phyloP scores from a whole-genome alignment of 164 flowering plant species.

The Echeveria elegans region DNA sequence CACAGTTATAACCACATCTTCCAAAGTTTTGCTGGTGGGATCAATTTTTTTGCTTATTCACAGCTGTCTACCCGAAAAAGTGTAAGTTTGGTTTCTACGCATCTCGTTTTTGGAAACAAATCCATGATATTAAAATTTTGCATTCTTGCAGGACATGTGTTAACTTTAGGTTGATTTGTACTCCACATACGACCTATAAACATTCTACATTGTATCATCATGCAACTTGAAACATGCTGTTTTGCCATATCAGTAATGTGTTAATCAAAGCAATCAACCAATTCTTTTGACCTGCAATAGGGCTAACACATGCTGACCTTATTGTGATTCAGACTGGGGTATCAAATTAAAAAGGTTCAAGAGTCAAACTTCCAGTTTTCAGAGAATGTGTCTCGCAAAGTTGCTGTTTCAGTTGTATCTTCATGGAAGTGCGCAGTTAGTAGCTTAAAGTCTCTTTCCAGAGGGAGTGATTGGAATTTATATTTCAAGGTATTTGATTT shows the following conservation, averaged over 20 bases:
- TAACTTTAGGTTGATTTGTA: too few relatives aligned
- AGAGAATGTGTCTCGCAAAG: conserved; percentile 36
- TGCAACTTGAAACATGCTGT: neutral
- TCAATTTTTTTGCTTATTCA: conserved; percentile 63
- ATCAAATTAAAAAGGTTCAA: conserved; percentile 60
- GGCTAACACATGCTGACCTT: neutral
- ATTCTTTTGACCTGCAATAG: neutral
- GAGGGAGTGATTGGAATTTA: conserved; percentile 59
- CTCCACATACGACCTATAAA: neutral
- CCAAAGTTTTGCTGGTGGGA: conserved; percentile 52
- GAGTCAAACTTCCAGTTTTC: conserved; percentile 54
- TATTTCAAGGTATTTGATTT: conserved; percentile 62
- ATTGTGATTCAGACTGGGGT: conserved; percentile 54
- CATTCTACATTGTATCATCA: neutral
- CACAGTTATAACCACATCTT: conserved; percentile 54
- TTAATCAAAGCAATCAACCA: neutral
- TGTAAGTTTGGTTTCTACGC: conserved; percentile 33
- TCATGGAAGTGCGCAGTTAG: conserved; percentile 54
- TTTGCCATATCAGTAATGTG: conserved; percentile 2
- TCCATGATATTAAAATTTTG: neutral
- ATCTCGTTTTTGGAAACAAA: neutral
- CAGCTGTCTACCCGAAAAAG: conserved; percentile 59
- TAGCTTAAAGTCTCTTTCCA: conserved; percentile 52
- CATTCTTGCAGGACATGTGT: neutral
- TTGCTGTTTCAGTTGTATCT: conserved; percentile 43